Percentiles rank a stretch among this genome's conserved stretches.
Evolutionary conservation across 371 early-diverging fungal species (phyloP).

Genomic region (Mortierella sp.): DNA sequence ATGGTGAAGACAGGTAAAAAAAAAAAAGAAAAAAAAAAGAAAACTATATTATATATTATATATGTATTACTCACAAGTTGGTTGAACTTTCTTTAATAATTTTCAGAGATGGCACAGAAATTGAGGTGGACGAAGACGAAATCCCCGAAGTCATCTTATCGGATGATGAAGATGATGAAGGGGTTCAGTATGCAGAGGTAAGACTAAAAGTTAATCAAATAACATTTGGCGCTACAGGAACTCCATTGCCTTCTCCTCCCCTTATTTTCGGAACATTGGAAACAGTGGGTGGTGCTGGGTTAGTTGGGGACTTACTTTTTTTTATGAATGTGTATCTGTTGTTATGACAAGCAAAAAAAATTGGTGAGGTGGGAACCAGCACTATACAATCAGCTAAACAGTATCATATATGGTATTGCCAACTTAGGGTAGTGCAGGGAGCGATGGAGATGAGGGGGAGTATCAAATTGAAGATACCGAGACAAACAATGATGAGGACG

Average conservation of each 20-base stretch:
- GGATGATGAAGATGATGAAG: slow-evolving; percentile 25
- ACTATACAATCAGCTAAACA: neutral
- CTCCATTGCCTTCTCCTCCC: neutral
- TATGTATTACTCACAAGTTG: too few relatives aligned
- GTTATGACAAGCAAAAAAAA: neutral
- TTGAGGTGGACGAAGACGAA: slow-evolving; percentile 29
- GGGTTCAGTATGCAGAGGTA: slow-evolving; percentile 21
- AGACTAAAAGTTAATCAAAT: neutral
- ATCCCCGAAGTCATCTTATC: too few relatives aligned
- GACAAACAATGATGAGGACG: slow-evolving; percentile 13
- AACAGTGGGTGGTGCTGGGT: too few relatives aligned
- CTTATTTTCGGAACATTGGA: neutral
- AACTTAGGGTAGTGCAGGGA: slow-evolving; percentile 15
- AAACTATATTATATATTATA: neutral
- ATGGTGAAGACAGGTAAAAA: slow-evolving; percentile 44
- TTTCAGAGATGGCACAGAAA: slow-evolving; percentile 36
- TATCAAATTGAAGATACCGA: slow-evolving; percentile 14
- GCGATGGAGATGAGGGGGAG: slow-evolving; percentile 39
- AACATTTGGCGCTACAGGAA: neutral
- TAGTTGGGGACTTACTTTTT: neutral
- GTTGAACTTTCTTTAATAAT: slow-evolving; percentile 9
- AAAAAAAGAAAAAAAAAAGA: neutral
- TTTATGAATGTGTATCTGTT: too few relatives aligned
- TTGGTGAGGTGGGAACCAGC: neutral
- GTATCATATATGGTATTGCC: neutral